Percentiles rank a stretch among this genome's conserved stretches.
phyloP scores from a whole-genome alignment of 1,284 basidiomycete genomes.

The Phaffia rhodozyma region DNA sequence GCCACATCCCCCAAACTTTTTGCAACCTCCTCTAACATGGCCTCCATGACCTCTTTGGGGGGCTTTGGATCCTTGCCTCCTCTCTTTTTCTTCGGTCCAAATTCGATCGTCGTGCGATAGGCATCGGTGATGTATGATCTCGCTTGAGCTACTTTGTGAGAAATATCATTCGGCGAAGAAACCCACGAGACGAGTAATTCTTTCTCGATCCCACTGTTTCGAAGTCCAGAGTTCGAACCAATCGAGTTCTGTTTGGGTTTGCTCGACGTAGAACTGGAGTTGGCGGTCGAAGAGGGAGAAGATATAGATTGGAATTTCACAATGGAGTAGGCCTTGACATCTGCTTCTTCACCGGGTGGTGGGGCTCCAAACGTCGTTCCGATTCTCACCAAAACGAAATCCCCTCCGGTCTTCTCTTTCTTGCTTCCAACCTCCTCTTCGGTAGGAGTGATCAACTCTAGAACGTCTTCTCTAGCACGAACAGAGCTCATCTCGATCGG shows the following conservation, averaged over 20 bases:
- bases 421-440: too few relatives aligned
- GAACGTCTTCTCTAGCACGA: too few relatives aligned
- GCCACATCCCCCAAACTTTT: neutral
- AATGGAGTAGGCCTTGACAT: too few relatives aligned
- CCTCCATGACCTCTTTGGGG: neutral
- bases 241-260: neutral
- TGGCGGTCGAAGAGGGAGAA: too few relatives aligned
- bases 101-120: neutral
- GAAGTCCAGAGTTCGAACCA: neutral
- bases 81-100: conserved; percentile 1
- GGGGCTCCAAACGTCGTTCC: too few relatives aligned
- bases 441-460: too few relatives aligned
- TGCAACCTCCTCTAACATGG: neutral
- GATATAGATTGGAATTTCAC: too few relatives aligned
- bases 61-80: neutral
- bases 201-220: neutral
- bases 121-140: neutral
- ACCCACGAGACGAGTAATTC: conserved; percentile 6
- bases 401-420: too few relatives aligned
- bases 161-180: neutral
- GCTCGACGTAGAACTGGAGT: too few relatives aligned
- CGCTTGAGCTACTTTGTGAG: neutral
- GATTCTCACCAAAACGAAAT: too few relatives aligned
- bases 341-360: too few relatives aligned
- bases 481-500: too few relatives aligned